Conservation (phyloP, 768 basidiomycete species). For the Fistulinella prunicolor region DNA sequence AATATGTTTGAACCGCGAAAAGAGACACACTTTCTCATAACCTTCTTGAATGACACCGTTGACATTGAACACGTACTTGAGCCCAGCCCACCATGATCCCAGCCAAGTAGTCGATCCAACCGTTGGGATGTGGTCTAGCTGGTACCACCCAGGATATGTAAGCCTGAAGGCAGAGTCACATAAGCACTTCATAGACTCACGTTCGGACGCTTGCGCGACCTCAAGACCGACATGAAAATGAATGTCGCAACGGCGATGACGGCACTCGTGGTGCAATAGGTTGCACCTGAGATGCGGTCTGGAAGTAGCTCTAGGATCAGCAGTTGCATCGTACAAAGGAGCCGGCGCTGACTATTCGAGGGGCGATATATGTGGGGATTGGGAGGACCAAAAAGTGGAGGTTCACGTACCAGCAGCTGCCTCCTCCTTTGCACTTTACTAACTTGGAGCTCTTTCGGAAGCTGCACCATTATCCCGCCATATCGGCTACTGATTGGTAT, state of each 20-base stretch:
- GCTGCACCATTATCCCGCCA: too few relatives aligned
- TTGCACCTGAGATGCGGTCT: not conserved
- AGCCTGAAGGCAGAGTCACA: not conserved
- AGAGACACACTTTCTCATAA: constrained; percentile 28
- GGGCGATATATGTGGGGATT: too few relatives aligned
- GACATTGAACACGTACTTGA: constrained; percentile 18
- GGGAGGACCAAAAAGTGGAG: too few relatives aligned
- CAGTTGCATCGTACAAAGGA: not conserved
- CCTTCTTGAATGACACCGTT: constrained; percentile 31
- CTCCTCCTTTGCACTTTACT: too few relatives aligned
- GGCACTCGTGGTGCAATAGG: not conserved
- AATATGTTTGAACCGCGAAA: not conserved
- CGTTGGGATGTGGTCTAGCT: constrained; percentile 34
- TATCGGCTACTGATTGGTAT: too few relatives aligned
- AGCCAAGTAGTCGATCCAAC: constrained; percentile 27
- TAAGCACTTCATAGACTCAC: not conserved
- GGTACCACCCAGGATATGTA: not conserved
- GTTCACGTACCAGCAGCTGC: too few relatives aligned
- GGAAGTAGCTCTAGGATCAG: not conserved
- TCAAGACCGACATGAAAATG: not conserved
- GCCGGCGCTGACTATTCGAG: too few relatives aligned
- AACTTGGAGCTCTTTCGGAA: too few relatives aligned
- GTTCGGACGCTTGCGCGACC: not conserved
- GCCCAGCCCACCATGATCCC: constrained; percentile 27
- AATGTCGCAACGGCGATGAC: not conserved